Evolutionary conservation across 2,329 filamentous ascomycete species (phyloP).

Genomic region (Trichophyton equinum): DNA sequence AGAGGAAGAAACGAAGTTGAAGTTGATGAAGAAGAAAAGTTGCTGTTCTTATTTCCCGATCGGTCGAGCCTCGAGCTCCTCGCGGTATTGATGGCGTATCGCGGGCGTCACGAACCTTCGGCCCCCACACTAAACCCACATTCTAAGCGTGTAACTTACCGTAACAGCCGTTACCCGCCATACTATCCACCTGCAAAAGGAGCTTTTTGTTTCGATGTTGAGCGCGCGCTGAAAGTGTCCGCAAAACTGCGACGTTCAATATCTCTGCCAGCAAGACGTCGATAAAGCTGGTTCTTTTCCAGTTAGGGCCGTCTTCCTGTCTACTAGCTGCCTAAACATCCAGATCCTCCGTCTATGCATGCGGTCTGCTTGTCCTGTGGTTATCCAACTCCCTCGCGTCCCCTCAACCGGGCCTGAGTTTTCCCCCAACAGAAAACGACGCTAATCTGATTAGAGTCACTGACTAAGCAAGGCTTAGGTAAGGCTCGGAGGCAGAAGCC

Average conservation of each 20-base stretch:
- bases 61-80: background rate
- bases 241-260: background rate
- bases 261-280: too few species aligned
- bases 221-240: background rate
- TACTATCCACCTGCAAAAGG: background rate
- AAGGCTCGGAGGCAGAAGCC: background rate
- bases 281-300: too few species aligned
- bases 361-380: too few species aligned
- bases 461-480: slow-evolving; percentile 4
- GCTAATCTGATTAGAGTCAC: background rate
- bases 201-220: background rate
- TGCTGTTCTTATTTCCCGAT: slow-evolving; percentile 3
- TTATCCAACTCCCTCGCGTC: too few species aligned
- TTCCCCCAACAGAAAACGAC: background rate
- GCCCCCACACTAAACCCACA: background rate
- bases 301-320: background rate
- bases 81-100: background rate
- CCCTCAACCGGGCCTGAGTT: background rate
- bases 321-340: background rate
- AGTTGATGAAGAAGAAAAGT: slow-evolving; percentile 8
- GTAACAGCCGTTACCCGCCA: background rate
- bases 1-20: slow-evolving; percentile 5
- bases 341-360: too few species aligned
- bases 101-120: background rate
- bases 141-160: background rate